These are phyloP conservation scores for Talaromyces sp. DNA, from an alignment of 2,329 filamentous ascomycete genomes.

Conservation along the genomic window DNA sequence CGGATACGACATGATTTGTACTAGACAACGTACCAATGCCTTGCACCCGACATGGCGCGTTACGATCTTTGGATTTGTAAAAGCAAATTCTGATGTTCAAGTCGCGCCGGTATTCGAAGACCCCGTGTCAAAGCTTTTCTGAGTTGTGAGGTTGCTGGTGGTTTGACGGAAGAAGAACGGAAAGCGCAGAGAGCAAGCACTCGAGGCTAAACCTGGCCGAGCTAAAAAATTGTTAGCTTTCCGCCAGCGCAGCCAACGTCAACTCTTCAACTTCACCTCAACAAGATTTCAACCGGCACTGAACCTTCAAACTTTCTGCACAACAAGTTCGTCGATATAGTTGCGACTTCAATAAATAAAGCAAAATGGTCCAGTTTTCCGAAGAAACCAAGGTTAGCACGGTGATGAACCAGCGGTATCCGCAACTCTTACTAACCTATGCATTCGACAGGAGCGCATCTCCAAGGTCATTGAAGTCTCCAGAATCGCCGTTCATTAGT, in stretches of 20 bases:
- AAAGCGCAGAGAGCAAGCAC: background rate
- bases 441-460: conserved; percentile 78
- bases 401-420: background rate
- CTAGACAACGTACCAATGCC: conserved; percentile 64
- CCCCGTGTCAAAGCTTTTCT: background rate
- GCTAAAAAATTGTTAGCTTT: conserved; percentile 20
- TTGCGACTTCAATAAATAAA: background rate
- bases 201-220: conserved; percentile 8
- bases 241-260: conserved; percentile 21
- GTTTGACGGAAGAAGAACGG: background rate
- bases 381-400: conserved; percentile 86
- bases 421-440: background rate
- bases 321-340: background rate
- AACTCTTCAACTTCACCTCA: conserved; percentile 11
- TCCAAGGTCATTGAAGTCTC: conserved; percentile 93
- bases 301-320: background rate
- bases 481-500: conserved; percentile 94
- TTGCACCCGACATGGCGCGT: conserved; percentile 61
- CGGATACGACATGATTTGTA: background rate
- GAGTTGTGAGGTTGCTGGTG: background rate
- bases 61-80: background rate
- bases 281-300: background rate
- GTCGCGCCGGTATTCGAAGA: background rate
- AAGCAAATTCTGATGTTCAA: too few relatives aligned
- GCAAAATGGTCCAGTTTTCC: conserved; percentile 64